Percentiles rank a stretch among this genome's conserved stretches.
phyloP scores from a whole-genome alignment of 1,284 basidiomycete genomes.

The Vanrija pseudolonga region DNA sequence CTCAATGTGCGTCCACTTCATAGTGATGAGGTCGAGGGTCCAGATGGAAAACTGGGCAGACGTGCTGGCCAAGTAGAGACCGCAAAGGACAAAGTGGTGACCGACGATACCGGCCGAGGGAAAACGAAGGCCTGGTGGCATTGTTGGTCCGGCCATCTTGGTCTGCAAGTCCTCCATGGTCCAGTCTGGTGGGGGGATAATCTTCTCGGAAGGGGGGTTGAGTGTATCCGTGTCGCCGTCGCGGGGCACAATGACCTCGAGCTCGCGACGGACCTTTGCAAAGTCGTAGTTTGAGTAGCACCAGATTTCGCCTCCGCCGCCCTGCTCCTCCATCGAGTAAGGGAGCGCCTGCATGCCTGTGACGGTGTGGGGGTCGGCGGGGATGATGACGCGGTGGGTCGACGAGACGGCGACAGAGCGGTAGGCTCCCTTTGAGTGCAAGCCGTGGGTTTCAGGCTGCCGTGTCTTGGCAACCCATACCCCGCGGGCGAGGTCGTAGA shows the following conservation, averaged over 20 bases:
- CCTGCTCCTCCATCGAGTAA: constrained; percentile 35
- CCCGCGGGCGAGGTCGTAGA: constrained; percentile 69
- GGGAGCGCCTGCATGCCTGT: constrained; percentile 10
- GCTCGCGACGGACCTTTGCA: constrained; percentile 87
- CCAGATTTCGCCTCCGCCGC: constrained; percentile 47
- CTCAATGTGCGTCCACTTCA: constrained; percentile 81
- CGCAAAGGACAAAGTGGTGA: constrained; percentile 79
- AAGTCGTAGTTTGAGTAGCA: constrained; percentile 59
- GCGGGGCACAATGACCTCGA: constrained; percentile 77
- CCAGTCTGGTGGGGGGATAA: constrained; percentile 54
- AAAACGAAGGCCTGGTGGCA: constrained; percentile 88
- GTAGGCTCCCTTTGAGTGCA: constrained; percentile 83
- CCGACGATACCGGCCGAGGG: constrained; percentile 87
- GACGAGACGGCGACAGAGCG: constrained; percentile 80
- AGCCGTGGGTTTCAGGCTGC: constrained; percentile 61
- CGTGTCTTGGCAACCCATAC: constrained; percentile 69
- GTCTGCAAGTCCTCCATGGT: constrained; percentile 59
- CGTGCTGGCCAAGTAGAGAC: constrained; percentile 82
- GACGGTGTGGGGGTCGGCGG: constrained; percentile 37
- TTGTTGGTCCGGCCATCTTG: constrained; percentile 54
- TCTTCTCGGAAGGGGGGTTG: constrained; percentile 61
- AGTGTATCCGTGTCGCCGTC: constrained; percentile 46
- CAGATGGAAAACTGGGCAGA: constrained; percentile 74
- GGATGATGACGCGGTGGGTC: constrained; percentile 62
- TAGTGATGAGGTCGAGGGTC: constrained; percentile 73